Evolutionary conservation across 441 rosid species (phyloP).

Genomic region (Gossypium trilobum): DNA sequence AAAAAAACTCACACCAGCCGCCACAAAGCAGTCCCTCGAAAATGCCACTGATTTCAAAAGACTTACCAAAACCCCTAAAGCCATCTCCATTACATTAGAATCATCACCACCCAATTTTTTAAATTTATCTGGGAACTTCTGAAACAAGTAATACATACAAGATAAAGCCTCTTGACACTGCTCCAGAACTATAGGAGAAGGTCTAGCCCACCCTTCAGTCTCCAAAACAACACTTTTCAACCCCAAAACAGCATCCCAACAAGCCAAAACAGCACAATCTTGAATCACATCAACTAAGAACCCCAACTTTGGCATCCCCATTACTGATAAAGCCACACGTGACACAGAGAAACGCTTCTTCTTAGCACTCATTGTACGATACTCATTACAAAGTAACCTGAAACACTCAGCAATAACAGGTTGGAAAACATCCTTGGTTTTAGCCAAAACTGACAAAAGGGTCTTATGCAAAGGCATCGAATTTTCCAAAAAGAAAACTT

Average conservation of each 20-base stretch:
- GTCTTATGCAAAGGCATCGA: constrained; percentile 73
- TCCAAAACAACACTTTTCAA: constrained; percentile 54
- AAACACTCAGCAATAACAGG: constrained; percentile 46
- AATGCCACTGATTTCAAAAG: constrained; percentile 58
- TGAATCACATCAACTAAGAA: constrained; percentile 61
- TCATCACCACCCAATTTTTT: constrained; percentile 29
- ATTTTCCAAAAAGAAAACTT: constrained; percentile 70
- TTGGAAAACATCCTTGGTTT: constrained; percentile 35
- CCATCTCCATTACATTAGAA: constrained; percentile 41
- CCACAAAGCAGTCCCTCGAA: constrained; percentile 85
- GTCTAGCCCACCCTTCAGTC: constrained; percentile 54
- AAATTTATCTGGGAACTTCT: constrained; percentile 62
- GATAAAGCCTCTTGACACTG: constrained; percentile 92
- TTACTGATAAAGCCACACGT: constrained; percentile 64
- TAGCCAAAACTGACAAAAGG: constrained; percentile 60
- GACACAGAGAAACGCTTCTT: constrained; percentile 72
- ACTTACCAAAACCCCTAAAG: constrained; percentile 46
- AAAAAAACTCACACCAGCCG: constrained; percentile 85
- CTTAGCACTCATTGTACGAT: constrained; percentile 27
- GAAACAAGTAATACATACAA: constrained; percentile 83
- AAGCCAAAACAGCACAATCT: constrained; percentile 64
- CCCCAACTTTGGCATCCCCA: constrained; percentile 87
- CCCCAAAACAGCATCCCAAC: constrained; percentile 65
- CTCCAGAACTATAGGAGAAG: constrained; percentile 87
- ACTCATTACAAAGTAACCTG: constrained; percentile 53